These are phyloP conservation scores for Saposhnikovia divaricata DNA, from an alignment of 129 eudicot genomes.

Conservation along the genomic window DNA sequence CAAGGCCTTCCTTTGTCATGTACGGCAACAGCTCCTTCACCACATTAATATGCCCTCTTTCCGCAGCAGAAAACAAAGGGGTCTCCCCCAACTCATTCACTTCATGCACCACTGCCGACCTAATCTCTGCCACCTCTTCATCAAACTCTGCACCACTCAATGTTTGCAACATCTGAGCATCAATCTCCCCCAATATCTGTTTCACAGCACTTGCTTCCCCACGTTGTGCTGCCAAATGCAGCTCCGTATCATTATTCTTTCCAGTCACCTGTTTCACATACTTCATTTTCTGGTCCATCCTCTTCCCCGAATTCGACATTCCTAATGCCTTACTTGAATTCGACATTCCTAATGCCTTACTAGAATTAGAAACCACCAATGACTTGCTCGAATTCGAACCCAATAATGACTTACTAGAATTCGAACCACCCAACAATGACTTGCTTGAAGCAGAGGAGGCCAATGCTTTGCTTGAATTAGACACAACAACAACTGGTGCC, in stretches of 20 bases:
- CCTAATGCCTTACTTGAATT: slow-evolving; percentile 10
- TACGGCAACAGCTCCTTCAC: slow-evolving; percentile 59
- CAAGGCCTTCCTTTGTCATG: slow-evolving; percentile 55
- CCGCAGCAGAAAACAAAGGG: slow-evolving; percentile 55
- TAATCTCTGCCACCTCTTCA: slow-evolving; percentile 60
- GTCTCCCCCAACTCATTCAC: slow-evolving; percentile 80
- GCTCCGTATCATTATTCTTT: slow-evolving; percentile 68
- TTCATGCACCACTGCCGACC: slow-evolving; percentile 67
- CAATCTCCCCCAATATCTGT: slow-evolving; percentile 60
- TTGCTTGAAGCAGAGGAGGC: neutral
- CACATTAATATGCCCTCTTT: slow-evolving; percentile 52
- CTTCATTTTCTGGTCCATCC: slow-evolving; percentile 50
- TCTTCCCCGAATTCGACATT: slow-evolving; percentile 29
- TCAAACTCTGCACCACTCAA: slow-evolving; percentile 53
- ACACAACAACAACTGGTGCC: slow-evolving; percentile 12
- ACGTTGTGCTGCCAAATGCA: slow-evolving; percentile 70
- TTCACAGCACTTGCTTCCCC: slow-evolving; percentile 60
- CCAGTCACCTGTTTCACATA: slow-evolving; percentile 91
- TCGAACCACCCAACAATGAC: neutral
- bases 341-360: neutral
- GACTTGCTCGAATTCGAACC: neutral
- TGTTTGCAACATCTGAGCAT: slow-evolving; percentile 61
- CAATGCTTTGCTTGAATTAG: slow-evolving; percentile 1
- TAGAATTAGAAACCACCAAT: neutral
- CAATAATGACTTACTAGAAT: neutral